A percentile compares a stretch with the other conserved stretches of the same genome.
These are phyloP conservation scores for Drechslerella stenobrocha DNA, from an alignment of 2,329 filamentous ascomycete genomes.

Conservation along the genomic window DNA sequence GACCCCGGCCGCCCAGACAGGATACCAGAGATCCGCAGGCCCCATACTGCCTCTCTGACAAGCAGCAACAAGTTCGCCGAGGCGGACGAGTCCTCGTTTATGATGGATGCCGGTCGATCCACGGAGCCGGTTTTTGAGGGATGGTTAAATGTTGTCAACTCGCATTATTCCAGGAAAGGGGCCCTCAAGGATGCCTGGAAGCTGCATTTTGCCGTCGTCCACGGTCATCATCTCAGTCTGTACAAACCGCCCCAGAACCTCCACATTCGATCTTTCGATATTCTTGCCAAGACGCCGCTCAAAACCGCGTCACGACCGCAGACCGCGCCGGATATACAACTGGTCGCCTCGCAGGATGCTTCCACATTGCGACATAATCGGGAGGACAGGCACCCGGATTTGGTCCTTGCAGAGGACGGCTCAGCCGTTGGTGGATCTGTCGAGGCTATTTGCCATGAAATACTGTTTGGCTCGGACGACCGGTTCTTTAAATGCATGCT, in stretches of 20 bases:
- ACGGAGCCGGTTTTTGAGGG: slow-evolving; percentile 49
- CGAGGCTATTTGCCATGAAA: slow-evolving; percentile 53
- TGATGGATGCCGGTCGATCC: slow-evolving; percentile 41
- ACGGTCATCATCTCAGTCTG: slow-evolving; percentile 50
- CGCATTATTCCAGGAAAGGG: slow-evolving; percentile 51
- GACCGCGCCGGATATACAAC: slow-evolving; percentile 51
- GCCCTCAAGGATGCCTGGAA: slow-evolving; percentile 53
- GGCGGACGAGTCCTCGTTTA: slow-evolving; percentile 29
- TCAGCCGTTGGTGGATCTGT: slow-evolving; percentile 51
- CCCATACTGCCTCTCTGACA: slow-evolving; percentile 31
- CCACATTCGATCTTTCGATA: slow-evolving; percentile 53
- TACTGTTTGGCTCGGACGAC: slow-evolving; percentile 52
- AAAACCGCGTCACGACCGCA: slow-evolving; percentile 50
- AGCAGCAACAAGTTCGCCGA: slow-evolving; percentile 38
- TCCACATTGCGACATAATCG: slow-evolving; percentile 52
- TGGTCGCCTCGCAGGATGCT: slow-evolving; percentile 32
- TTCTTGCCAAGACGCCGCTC: slow-evolving; percentile 48
- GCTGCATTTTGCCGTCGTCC: slow-evolving; percentile 52
- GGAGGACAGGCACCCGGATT: slow-evolving; percentile 52
- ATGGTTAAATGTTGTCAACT: slow-evolving; percentile 53
- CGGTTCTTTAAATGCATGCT: slow-evolving; percentile 50
- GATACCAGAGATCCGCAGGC: slow-evolving; percentile 19
- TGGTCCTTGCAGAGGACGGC: slow-evolving; percentile 51
- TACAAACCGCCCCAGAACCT: slow-evolving; percentile 53
- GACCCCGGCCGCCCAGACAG: slow-evolving; percentile 34